Percentiles rank a stretch among this genome's conserved stretches.
Conservation (phyloP, 345 rosid species). For the Xanthoceras sorbifolium region DNA sequence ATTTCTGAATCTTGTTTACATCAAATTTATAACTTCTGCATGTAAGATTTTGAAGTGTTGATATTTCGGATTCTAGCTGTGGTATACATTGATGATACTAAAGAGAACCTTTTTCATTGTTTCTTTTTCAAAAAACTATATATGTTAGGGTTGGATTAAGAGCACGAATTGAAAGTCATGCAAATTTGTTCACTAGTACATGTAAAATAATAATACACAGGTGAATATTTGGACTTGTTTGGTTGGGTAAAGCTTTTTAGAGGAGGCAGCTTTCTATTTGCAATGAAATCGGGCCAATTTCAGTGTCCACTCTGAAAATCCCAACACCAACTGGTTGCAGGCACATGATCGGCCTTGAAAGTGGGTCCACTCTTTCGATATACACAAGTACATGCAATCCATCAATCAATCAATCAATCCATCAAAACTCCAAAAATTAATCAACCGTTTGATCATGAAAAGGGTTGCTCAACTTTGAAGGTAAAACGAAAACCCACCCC, state of each 20-base stretch:
- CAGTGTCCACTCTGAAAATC: slow-evolving; percentile 31
- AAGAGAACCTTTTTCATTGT: too few relatives aligned
- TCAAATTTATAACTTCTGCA: too few relatives aligned
- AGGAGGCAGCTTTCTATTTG: neutral
- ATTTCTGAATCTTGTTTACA: too few relatives aligned
- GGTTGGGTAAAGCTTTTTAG: neutral
- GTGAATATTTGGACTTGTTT: neutral
- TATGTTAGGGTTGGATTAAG: too few relatives aligned
- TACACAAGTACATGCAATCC: neutral
- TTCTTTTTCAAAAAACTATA: too few relatives aligned
- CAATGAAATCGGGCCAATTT: neutral
- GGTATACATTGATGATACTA: too few relatives aligned
- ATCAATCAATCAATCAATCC: neutral
- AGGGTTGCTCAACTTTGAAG: slow-evolving; percentile 11
- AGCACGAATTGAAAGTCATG: too few relatives aligned
- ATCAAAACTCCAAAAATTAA: slow-evolving; percentile 5
- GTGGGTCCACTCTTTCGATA: slow-evolving; percentile 27
- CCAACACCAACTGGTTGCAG: slow-evolving; percentile 34
- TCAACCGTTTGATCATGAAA: slow-evolving; percentile 2
- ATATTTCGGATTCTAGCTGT: too few relatives aligned
- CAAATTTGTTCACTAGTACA: too few relatives aligned
- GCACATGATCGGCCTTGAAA: slow-evolving; percentile 36
- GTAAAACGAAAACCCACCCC: neutral
- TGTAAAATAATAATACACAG: too few relatives aligned
- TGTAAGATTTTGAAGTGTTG: too few relatives aligned